phyloP scores from a whole-genome alignment of 1,284 basidiomycete species.

The Fomes fomentarius region DNA sequence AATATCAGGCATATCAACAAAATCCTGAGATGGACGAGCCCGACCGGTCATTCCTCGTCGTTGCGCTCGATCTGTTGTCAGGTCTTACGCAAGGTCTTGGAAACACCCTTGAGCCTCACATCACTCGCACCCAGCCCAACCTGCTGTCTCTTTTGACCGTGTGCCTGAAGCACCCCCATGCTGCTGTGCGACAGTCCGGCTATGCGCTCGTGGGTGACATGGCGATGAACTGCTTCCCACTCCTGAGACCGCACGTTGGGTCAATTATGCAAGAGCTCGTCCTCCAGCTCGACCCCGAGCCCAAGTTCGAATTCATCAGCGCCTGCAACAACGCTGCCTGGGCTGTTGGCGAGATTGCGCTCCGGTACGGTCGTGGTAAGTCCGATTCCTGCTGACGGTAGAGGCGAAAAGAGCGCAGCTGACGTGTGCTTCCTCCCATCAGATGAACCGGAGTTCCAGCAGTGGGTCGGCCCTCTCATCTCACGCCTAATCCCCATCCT shows the following conservation, averaged over 20 bases:
- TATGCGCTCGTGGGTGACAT: slow-evolving; percentile 98
- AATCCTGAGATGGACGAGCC: slow-evolving; percentile 91
- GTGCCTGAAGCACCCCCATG: slow-evolving; percentile 93
- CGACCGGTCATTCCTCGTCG: slow-evolving; percentile 95
- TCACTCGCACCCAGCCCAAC: slow-evolving; percentile 71
- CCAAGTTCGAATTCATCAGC: slow-evolving; percentile 90
- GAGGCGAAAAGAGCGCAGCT: slow-evolving; percentile 3
- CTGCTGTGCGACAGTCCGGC: slow-evolving; percentile 94
- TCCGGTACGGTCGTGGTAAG: slow-evolving; percentile 81
- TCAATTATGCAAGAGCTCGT: slow-evolving; percentile 91
- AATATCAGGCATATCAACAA: slow-evolving; percentile 84
- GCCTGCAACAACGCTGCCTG: slow-evolving; percentile 99
- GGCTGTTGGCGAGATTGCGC: slow-evolving; percentile 97
- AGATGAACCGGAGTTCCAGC: slow-evolving; percentile 85
- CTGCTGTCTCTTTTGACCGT: slow-evolving; percentile 80
- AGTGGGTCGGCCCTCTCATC: slow-evolving; percentile 89
- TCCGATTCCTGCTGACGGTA: slow-evolving; percentile 2
- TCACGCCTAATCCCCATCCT: slow-evolving; percentile 92
- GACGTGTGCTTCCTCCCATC: slow-evolving; percentile 6
- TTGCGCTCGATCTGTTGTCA: slow-evolving; percentile 93
- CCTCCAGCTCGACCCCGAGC: slow-evolving; percentile 88
- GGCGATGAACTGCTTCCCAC: slow-evolving; percentile 91
- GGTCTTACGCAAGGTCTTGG: slow-evolving; percentile 96
- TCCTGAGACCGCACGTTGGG: slow-evolving; percentile 85
- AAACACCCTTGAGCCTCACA: slow-evolving; percentile 72